Conservation (phyloP, 768 basidiomycete genomes). For the Lactarius vividus region DNA sequence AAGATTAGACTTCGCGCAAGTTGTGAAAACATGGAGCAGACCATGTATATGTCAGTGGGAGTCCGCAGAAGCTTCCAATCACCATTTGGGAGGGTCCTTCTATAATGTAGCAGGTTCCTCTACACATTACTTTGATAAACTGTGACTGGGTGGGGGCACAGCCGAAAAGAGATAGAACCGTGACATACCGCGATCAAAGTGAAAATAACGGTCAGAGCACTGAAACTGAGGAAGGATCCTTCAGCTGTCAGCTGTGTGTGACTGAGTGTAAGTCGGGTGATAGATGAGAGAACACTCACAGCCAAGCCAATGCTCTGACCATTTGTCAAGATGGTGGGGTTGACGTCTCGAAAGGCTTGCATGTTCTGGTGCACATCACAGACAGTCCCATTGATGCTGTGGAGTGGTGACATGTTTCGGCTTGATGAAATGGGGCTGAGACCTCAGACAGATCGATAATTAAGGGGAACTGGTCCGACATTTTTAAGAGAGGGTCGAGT, state of each 20-base stretch:
- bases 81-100: neutral
- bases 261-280: neutral
- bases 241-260: conserved; percentile 34
- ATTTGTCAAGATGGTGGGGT: conserved; percentile 31
- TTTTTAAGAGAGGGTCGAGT: neutral
- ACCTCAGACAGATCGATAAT: neutral
- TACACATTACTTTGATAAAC: neutral
- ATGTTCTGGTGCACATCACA: neutral
- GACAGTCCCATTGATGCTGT: neutral
- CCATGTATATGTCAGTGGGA: conserved; percentile 45
- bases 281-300: conserved; percentile 26
- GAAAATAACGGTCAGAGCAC: neutral
- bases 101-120: conserved; percentile 2
- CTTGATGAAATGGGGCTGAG: neutral
- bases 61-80: conserved; percentile 34
- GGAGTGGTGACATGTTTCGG: neutral
- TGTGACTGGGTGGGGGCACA: too few species aligned
- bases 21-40: conserved; percentile 19
- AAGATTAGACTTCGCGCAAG: conserved; percentile 1
- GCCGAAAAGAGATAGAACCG: neutral
- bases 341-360: neutral
- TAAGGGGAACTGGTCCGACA: too few species aligned
- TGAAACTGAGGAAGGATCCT: conserved; percentile 27
- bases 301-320: conserved; percentile 39
- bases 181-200: conserved; percentile 12